Percentiles rank a stretch among this genome's conserved stretches.
Conservation (phyloP, 2,329 filamentous ascomycete species). For the Salinomyces thailandicus region DNA sequence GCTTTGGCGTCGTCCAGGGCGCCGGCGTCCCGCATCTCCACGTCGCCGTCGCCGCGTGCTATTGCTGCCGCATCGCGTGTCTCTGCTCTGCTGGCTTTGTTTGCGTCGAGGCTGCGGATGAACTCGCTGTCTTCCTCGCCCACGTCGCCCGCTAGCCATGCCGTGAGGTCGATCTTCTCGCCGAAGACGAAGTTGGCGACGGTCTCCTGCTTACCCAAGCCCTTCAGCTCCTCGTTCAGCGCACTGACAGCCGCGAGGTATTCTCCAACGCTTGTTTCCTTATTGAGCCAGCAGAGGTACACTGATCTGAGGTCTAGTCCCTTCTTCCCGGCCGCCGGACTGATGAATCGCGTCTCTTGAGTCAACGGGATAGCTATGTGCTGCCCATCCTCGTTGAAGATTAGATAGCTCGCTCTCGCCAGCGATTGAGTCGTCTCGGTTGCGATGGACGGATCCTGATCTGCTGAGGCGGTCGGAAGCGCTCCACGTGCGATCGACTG, state of each 20-base stretch:
- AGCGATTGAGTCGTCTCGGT: conserved; percentile 54
- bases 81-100: conserved; percentile 42
- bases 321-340: conserved; percentile 38
- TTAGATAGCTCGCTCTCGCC: conserved; percentile 60
- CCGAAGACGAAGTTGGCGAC: conserved; percentile 87
- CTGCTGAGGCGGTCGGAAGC: conserved; percentile 63
- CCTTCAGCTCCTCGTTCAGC: conserved; percentile 63
- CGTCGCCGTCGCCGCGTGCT: conserved; percentile 23
- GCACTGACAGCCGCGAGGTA: conserved; percentile 77
- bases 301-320: conserved; percentile 69
- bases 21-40: conserved; percentile 32
- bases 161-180: conserved; percentile 81
- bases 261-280: conserved; percentile 77
- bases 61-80: conserved; percentile 39
- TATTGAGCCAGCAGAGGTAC: conserved; percentile 92
- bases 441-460: conserved; percentile 51
- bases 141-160: conserved; percentile 82
- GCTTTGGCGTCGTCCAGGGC: conserved; percentile 43
- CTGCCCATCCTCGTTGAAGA: conserved; percentile 42
- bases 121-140: conserved; percentile 77
- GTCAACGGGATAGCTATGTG: conserved; percentile 38
- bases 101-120: conserved; percentile 71
- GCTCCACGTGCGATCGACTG: conserved; percentile 64
- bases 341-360: conserved; percentile 72
- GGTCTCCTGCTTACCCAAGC: conserved; percentile 47